phyloP scores from a whole-genome alignment of 1,284 basidiomycete species.

The Wolfiporia cocos region DNA sequence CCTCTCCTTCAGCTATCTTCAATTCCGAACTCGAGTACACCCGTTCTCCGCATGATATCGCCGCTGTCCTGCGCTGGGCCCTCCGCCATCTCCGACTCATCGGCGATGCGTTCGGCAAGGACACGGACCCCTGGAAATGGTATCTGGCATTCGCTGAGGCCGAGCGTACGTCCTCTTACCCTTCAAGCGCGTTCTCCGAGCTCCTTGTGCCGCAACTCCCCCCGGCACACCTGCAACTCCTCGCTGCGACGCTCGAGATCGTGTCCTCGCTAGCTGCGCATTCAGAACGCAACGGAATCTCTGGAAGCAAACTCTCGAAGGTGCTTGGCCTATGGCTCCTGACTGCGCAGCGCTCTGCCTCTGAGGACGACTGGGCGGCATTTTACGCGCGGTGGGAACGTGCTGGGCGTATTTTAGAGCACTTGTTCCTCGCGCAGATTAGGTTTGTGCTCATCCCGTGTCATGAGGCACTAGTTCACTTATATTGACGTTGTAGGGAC shows the following conservation, averaged over 20 bases:
- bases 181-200: slow-evolving; percentile 52
- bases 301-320: slow-evolving; percentile 68
- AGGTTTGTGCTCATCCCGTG: slow-evolving; percentile 37
- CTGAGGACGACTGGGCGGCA: slow-evolving; percentile 46
- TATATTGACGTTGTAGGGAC: slow-evolving; percentile 36
- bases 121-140: slow-evolving; percentile 46
- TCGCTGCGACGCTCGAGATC: slow-evolving; percentile 50
- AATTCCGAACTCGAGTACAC: slow-evolving; percentile 57
- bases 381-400: slow-evolving; percentile 72
- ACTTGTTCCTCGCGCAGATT: slow-evolving; percentile 63
- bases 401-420: slow-evolving; percentile 63
- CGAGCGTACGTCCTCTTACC: slow-evolving; percentile 52
- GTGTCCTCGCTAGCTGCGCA: slow-evolving; percentile 65
- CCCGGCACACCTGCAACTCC: slow-evolving; percentile 46
- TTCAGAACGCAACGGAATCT: slow-evolving; percentile 62
- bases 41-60: slow-evolving; percentile 66
- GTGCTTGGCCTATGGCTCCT: slow-evolving; percentile 71
- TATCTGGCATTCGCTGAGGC: slow-evolving; percentile 53
- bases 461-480: slow-evolving; percentile 1
- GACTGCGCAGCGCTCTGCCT: slow-evolving; percentile 35
- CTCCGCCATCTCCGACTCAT: slow-evolving; percentile 64
- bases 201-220: slow-evolving; percentile 53
- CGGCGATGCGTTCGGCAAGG: slow-evolving; percentile 43
- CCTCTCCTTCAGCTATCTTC: slow-evolving; percentile 43
- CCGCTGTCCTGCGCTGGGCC: slow-evolving; percentile 74